Conservation (phyloP, 345 rosid genomes). For the Salix arbutifolia region DNA sequence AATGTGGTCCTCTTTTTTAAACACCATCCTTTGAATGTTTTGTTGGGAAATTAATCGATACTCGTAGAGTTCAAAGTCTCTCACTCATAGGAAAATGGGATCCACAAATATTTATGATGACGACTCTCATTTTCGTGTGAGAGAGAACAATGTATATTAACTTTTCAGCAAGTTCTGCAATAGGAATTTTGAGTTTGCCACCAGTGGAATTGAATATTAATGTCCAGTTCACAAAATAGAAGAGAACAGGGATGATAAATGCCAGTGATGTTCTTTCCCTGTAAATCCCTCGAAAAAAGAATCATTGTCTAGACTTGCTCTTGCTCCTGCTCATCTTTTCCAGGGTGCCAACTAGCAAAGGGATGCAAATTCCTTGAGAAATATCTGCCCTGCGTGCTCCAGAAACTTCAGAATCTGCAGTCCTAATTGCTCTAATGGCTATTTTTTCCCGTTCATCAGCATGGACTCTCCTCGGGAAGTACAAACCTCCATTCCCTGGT, state of each 20-base stretch:
- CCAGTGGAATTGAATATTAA: background rate
- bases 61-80: no score
- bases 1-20: background rate
- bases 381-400: slow-evolving; percentile 11
- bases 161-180: background rate
- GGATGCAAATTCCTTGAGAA: slow-evolving; percentile 47
- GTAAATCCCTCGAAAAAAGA: background rate
- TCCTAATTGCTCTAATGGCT: background rate
- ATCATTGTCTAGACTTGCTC: slow-evolving; percentile 16
- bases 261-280: background rate
- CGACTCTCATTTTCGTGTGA: no score
- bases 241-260: background rate
- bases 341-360: slow-evolving; percentile 29
- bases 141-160: no score
- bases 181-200: background rate
- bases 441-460: slow-evolving; percentile 13
- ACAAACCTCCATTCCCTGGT: slow-evolving; percentile 26
- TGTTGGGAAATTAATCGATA: background rate
- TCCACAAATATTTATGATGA: no score
- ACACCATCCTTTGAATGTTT: background rate
- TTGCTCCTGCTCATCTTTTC: slow-evolving; percentile 40
- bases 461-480: slow-evolving; percentile 25
- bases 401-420: slow-evolving; percentile 8
- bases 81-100: no score
- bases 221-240: background rate